Evolutionary conservation across 2,329 filamentous ascomycete species (phyloP).

Genomic region (Teratosphaeria pseudoeucalypti): DNA sequence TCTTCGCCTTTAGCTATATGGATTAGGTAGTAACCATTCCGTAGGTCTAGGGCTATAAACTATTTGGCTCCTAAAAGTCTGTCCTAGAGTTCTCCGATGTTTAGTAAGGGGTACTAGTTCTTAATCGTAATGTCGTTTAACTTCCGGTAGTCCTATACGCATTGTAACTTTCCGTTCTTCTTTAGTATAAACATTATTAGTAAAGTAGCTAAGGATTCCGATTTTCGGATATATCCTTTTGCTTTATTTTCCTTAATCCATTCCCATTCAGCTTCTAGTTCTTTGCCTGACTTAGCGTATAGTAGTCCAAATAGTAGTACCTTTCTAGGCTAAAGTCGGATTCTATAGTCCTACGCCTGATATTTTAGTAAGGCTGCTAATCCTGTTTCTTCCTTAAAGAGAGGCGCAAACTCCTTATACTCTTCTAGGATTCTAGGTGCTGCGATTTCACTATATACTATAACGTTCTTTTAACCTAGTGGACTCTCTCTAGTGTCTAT

Average conservation of each 20-base stretch:
- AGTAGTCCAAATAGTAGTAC: neutral
- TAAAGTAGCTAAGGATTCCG: neutral
- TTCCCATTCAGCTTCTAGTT: neutral
- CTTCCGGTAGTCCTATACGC: conserved; percentile 16
- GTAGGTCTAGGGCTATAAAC: conserved; percentile 18
- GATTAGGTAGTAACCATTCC: conserved; percentile 16
- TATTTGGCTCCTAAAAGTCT: conserved; percentile 7
- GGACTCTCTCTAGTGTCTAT: too few species aligned
- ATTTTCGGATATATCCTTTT: neutral
- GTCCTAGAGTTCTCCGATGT: conserved; percentile 16
- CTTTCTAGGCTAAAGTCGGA: neutral
- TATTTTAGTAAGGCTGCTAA: neutral
- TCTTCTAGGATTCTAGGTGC: too few species aligned
- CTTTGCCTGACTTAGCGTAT: neutral
- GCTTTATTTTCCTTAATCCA: neutral
- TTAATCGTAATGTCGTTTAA: conserved; percentile 22
- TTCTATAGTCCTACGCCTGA: neutral
- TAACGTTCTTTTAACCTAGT: too few species aligned
- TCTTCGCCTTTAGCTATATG: conserved; percentile 16
- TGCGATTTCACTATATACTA: too few species aligned
- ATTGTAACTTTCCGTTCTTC: conserved; percentile 9
- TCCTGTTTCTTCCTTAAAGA: too few species aligned
- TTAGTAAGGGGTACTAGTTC: conserved; percentile 17
- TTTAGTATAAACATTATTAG: conserved; percentile 18
- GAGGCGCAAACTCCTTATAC: too few species aligned